Evolutionary conservation across 306 rosid genomes (phyloP), one percentile per base, ranked within the genome.

Genomic region (Canavalia ensiformis): DNA sequence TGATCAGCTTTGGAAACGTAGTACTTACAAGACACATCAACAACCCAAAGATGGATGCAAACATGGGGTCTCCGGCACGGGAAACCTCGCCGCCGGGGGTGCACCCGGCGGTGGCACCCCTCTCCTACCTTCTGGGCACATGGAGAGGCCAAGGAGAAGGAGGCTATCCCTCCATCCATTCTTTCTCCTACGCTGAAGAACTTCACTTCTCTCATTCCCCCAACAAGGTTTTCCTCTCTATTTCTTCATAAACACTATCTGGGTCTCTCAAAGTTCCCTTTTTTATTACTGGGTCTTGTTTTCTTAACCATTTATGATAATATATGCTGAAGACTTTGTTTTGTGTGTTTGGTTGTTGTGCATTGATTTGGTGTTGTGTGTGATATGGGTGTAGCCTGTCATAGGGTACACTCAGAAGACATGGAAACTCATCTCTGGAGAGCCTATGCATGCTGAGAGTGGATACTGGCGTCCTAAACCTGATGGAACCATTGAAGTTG

Each of bases 121-220:
- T 94, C 35, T 94, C 92, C 11, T 91, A 65, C 66, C 89, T 94
- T 72, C 76, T 94, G 3, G 98, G 98, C 0, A 88, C 88, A 70
- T 94, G 97, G 98, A 89, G 86, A 86, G 97, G 98, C 41, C 84
- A 87, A 82, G 98, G 98, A 25, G 87, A 92, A 77, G 98, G 98
- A 60, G 91, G 92, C 51, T 94, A 70, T 79, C 98, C 98, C 75
- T 88, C 98, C 86, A 88, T 94, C 50, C 78, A 90, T 76, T 84
- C 97, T 77, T 92, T 94, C 89, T 89, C 95, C 30, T 94, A 92
- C 64, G 91, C 86, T 9, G 97, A 94, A 74, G 92, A 90, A 50
- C 88, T 94, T 77, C 87, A 83, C 64, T 94, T 92, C 89, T 84
- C 91, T 58, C 94, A 94, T 77, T 69, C 92, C 46, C 91, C 91